Conservation (phyloP, 768 basidiomycete species). For the Pisolithus microcarpus region DNA sequence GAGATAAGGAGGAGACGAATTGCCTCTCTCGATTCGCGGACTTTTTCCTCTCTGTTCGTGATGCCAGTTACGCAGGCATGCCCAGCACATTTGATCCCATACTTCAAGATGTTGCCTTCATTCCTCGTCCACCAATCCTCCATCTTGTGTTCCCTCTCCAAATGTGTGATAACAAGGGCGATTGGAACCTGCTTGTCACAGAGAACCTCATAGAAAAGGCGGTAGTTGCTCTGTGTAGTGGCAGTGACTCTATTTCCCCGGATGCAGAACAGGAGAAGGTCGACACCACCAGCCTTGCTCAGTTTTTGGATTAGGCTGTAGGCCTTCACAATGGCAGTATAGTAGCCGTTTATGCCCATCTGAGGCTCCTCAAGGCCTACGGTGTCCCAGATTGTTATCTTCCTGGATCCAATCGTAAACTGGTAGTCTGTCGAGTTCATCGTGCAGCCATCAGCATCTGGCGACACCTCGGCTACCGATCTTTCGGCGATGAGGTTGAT, state of each 20-base stretch:
- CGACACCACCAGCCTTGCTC: constrained; percentile 21
- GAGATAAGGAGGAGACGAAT: constrained; percentile 16
- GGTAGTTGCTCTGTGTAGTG: constrained; percentile 30
- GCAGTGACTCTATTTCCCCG: constrained; percentile 28
- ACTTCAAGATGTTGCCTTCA: constrained; percentile 14
- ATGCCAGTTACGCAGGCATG: constrained; percentile 38
- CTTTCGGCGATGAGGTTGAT: constrained; percentile 35
- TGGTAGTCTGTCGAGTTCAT: constrained; percentile 22
- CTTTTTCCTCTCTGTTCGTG: constrained; percentile 26
- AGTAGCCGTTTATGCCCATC: constrained; percentile 21
- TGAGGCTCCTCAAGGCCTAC: constrained; percentile 26
- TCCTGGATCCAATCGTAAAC: constrained; percentile 6
- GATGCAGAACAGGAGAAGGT: constrained; percentile 33
- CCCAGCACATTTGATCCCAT: constrained; percentile 23
- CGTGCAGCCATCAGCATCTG: constrained; percentile 28
- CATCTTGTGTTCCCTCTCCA: constrained; percentile 30
- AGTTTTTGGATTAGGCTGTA: constrained; percentile 19
- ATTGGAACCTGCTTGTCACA: constrained; percentile 34
- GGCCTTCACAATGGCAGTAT: constrained; percentile 25
- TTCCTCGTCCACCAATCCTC: constrained; percentile 31
- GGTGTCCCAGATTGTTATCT: constrained; percentile 23
- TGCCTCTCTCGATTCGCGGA: constrained; percentile 24
- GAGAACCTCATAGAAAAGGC: constrained; percentile 33
- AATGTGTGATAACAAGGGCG: constrained; percentile 34
- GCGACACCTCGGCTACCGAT: constrained; percentile 25